These are phyloP conservation scores for Schwanniomyces occidentalis DNA, from an alignment of 805 yeast species.

Conservation along the genomic window DNA sequence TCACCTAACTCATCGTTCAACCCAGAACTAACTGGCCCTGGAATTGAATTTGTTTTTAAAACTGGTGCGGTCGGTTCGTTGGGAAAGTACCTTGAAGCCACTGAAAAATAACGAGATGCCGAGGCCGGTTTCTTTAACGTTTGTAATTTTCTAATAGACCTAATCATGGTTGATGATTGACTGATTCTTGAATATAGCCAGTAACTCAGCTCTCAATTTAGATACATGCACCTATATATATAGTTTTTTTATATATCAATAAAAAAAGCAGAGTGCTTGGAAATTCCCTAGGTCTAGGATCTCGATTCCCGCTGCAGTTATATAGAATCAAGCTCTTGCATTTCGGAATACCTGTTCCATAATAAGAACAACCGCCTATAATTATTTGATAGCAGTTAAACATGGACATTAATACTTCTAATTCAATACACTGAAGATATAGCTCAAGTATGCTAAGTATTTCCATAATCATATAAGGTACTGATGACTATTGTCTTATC, in stretches of 20 bases:
- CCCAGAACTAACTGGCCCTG: constrained; percentile 37
- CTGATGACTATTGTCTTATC: no score
- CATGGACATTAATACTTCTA: no score
- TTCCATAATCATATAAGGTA: no score
- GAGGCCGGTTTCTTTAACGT: neutral
- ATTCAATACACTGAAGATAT: no score
- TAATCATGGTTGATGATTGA: neutral
- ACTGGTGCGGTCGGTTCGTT: constrained; percentile 35
- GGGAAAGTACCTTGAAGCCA: constrained; percentile 28
- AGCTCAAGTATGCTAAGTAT: no score
- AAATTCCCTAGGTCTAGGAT: neutral
- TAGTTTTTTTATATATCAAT: neutral
- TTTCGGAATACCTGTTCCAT: no score
- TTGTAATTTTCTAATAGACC: neutral
- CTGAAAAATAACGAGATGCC: constrained; percentile 1
- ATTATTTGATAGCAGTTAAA: no score
- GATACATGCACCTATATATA: no score
- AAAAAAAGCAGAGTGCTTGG: neutral
- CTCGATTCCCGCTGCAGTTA: neutral
- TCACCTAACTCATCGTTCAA: constrained; percentile 35
- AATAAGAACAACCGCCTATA: no score
- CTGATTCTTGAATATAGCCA: neutral
- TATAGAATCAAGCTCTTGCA: no score
- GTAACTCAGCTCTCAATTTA: no score
- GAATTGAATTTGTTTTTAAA: constrained; percentile 29